These are phyloP conservation scores for Stagonosporopsis tanaceti DNA, from an alignment of 2,329 filamentous ascomycete genomes.

Conservation along the genomic window DNA sequence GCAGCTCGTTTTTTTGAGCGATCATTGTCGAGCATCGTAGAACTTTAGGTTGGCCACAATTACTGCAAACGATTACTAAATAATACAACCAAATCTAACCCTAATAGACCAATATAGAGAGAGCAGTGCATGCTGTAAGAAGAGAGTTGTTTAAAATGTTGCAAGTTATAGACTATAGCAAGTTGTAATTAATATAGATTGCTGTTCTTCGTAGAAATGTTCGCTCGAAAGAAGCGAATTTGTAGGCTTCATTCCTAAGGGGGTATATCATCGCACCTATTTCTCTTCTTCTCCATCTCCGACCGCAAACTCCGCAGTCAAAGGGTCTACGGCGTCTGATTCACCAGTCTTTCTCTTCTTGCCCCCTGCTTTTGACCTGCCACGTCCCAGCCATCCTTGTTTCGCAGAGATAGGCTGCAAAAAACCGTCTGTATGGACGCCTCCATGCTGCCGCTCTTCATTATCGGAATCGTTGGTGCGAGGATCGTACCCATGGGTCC, in stretches of 20 bases:
- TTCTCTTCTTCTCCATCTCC: neutral
- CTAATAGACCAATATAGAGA: too few species aligned
- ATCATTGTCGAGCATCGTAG: too few species aligned
- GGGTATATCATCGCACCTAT: neutral
- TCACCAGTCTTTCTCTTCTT: slow-evolving; percentile 14
- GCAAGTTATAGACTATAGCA: too few species aligned
- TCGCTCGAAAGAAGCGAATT: neutral
- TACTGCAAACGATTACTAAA: too few species aligned
- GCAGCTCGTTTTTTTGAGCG: too few species aligned
- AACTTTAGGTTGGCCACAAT: neutral
- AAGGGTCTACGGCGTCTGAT: neutral
- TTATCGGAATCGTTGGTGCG: slow-evolving; percentile 55
- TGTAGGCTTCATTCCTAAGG: neutral
- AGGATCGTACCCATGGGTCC: slow-evolving; percentile 55
- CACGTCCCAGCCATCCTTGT: slow-evolving; percentile 38
- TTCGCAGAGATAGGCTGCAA: slow-evolving; percentile 60
- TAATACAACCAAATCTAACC: too few species aligned
- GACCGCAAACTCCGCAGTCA: neutral
- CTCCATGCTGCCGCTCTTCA: slow-evolving; percentile 61
- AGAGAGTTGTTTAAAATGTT: too few species aligned
- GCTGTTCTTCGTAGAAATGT: too few species aligned
- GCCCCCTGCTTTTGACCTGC: slow-evolving; percentile 31
- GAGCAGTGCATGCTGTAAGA: too few species aligned
- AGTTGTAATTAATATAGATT: too few species aligned
- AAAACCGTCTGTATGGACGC: slow-evolving; percentile 74